Evolutionary conservation across 2,329 filamentous ascomycete species (phyloP), one percentile per base, ranked within the genome.

Genomic region (Pseudocercospora fuligena): DNA sequence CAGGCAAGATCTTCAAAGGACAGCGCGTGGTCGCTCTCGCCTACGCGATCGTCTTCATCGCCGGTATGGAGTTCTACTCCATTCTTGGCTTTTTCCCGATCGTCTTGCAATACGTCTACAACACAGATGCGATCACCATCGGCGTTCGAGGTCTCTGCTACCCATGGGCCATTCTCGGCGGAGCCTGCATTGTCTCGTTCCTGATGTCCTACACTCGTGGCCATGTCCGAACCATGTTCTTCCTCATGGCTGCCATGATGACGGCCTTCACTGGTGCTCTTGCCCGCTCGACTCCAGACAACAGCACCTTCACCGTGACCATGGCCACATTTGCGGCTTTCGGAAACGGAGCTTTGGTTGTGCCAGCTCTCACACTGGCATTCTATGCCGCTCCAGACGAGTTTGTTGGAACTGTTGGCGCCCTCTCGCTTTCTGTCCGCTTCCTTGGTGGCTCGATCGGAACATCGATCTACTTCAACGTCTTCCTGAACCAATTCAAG

Each of bases 361-460:
- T 91, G 5, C 89, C 89, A 0, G 85, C 86, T 1, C 87, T 87
- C 0, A 88, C 90, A 68, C 88, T 91, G 62, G 69, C 88, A 86
- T 91, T 71, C 87, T 90, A 72, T 89, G 88, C 70, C 16, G 69
- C 70, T 67, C 88, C 89, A 0, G 86, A 89, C 72, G 88, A 91
- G 64, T 82, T 90, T 7, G 90, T 92, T 69, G 89, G 88, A 12
- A 91, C 89, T 4, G 84, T 90, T 58, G 86, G 88, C 1, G 88
- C 89, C 3, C 81, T 91, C 19, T 90, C 89, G 0, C 84, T 91
- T 57, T 85, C 88, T 19, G 86, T 91, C 70, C 88, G 89, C 56
- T 87, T 90, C 66, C 83, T 91, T 40, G 89, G 89, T 56, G 89
- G 89, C 47, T 84, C 85, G 14, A 85, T 91, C 67, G 89, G 74